Evolutionary conservation across 371 early-diverging fungal species (phyloP), one percentile per base, ranked within the genome.

Genomic region (Basidiobolus meristosporus): DNA sequence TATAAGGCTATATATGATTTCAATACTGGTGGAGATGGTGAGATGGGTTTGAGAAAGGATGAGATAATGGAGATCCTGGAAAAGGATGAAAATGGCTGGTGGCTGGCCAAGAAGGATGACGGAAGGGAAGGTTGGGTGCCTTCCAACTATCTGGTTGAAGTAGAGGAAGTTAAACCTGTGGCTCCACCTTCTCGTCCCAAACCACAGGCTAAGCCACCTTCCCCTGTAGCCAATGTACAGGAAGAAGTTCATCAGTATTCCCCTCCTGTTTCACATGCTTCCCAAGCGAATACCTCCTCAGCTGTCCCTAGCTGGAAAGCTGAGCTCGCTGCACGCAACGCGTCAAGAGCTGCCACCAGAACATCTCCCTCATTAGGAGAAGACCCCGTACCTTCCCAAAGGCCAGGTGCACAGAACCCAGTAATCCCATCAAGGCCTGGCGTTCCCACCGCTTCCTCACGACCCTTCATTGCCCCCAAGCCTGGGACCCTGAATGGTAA

Each of bases 81-180:
- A 46, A 78, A 82, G 49, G 77, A 80, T 45, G 68, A 77, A 22
- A 82, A 78, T 48, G 86, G 86, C 21, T 85, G 86, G 86, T 85
- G 86, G 86, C 53, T 84, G 16, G 85, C 76, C 23, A 57, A 60
- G 39, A 73, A 65, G 50, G 23, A 36, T n/a, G 65, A 71, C 38
- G 81, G 77, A 22, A 57, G 63, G 40, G 73, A 82, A 55, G 82
- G 82, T 18, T 85, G 84, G 86, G 76, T 83, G 7, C 86, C 86
- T 22, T 78, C 77, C 45, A 82, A 83, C 50, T 85, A 85, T 48
- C 47, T 85, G 31, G 82, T 72, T 36, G 73, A 71, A 34, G 50
- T 59, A 11, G 48, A 57, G 10, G 52, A 51, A 7, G 58, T 67
- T 0, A 53, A 62, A n/a, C 59, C 73, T 1, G 49, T 68, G 16